Evolutionary conservation across 805 yeast species (phyloP), one percentile per base, ranked within the genome.

Genomic region (Kodamaea hsintzibuensis): DNA sequence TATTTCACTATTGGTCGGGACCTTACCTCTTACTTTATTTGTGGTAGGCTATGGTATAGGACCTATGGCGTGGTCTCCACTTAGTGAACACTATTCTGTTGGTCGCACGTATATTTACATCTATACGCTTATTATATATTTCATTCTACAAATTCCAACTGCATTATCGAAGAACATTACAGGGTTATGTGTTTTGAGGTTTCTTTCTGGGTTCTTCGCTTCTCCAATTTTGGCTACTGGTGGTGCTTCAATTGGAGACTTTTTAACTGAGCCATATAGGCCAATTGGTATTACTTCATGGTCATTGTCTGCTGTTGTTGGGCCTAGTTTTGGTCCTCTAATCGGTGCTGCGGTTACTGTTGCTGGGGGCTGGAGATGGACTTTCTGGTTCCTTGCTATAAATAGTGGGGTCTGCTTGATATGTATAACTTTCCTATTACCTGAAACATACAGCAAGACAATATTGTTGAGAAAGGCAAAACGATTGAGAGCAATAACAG

Each of bases 11-110:
- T 77, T 74, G 5, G 72, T 73, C 3, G 82, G 83, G 0, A 69
- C 78, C 0, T 68, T 85, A 37, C 83, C 85, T 2, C 70, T 85
- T 60, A 69, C 85, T 0, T 57, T 82, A 39, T 85, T 79, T 57
- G 84, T 84, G 7, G 59, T 83, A 19, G 89, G 88, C 7, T 83
- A 84, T 60, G 88, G 85, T 50, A 49, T 82, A 14, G 87, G 87
- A 1, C 87, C 87, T 1, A 70, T 84, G 71, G 57, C 82, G 2
- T 79, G 82, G 50, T 79, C 86, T 0, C 88, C 89, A 3, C 58
- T 84, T 55, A 78, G 85, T 10, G 89, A 84, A 62, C 73, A 80
- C 47, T 79, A 83, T 2, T 62, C 66, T 2, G 64, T 81, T 46
- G 88, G 88, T 10, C 74, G 88, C 56, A 80, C 80, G 51, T 69